Percentiles rank a stretch among this genome's conserved stretches.
Conservation (phyloP, 202 grass and related monocot species). For the Panicum hallii region DNA sequence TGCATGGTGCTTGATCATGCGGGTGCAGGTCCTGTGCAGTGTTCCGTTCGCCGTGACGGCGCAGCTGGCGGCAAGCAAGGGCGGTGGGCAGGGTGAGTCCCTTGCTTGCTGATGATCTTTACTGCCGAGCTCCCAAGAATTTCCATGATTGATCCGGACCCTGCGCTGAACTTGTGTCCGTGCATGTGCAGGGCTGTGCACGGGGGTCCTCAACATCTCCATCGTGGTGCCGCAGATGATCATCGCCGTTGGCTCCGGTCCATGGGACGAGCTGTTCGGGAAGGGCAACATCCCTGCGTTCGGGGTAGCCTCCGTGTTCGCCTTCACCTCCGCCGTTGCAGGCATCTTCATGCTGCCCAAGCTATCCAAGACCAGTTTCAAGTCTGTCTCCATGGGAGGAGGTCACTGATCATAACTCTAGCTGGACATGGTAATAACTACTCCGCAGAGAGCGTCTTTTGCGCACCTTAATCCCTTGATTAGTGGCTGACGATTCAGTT, state of each 20-base stretch:
- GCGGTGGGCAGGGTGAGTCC: constrained; percentile 55
- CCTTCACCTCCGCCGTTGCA: constrained; percentile 47
- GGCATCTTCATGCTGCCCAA: constrained; percentile 69
- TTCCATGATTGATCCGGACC: neutral
- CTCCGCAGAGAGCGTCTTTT: neutral
- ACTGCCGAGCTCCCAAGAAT: too few relatives aligned
- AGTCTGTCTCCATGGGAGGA: constrained; percentile 58
- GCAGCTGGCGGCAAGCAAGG: constrained; percentile 59
- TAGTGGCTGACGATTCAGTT: constrained; percentile 1
- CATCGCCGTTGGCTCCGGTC: constrained; percentile 73
- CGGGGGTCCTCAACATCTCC: constrained; percentile 80
- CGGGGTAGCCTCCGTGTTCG: constrained; percentile 60
- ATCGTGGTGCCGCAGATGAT: constrained; percentile 84
- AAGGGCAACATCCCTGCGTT: constrained; percentile 90
- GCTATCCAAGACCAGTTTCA: constrained; percentile 57
- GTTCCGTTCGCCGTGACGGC: constrained; percentile 85
- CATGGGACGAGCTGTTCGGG: constrained; percentile 77
- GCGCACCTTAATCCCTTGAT: neutral
- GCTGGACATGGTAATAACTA: neutral
- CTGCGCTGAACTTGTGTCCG: neutral
- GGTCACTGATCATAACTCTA: constrained; percentile 50
- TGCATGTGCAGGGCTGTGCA: constrained; percentile 62
- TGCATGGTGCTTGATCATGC: too few relatives aligned
- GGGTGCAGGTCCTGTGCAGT: constrained; percentile 66
- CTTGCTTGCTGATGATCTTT: neutral